Evolutionary conservation across 2,329 filamentous ascomycete species (phyloP).

Genomic region (Camptophora hylomeconis): DNA sequence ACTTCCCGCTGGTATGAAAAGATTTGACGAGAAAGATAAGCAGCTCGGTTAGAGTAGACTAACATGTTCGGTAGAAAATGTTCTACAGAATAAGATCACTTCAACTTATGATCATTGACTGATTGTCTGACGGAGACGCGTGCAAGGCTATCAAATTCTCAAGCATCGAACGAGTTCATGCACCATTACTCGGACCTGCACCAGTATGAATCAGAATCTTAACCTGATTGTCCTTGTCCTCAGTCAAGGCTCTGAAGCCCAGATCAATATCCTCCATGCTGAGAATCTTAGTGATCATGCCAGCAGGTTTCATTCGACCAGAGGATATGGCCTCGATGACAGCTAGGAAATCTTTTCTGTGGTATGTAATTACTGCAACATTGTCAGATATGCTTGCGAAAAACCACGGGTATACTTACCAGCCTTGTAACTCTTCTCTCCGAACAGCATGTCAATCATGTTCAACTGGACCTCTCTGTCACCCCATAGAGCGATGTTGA

Average conservation of each 20-base stretch:
- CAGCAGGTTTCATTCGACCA: constrained; percentile 18
- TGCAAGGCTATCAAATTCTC: too few relatives aligned
- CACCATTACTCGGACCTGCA: too few relatives aligned
- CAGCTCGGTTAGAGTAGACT: too few relatives aligned
- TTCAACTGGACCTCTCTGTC: constrained; percentile 35
- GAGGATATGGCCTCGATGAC: constrained; percentile 29
- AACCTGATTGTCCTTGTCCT: constrained; percentile 48
- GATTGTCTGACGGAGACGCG: too few relatives aligned
- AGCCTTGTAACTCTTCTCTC: constrained; percentile 38
- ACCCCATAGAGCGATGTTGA: constrained; percentile 42
- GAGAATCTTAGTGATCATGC: constrained; percentile 50
- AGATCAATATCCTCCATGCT: constrained; percentile 41
- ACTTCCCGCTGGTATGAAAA: too few relatives aligned
- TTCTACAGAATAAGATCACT: too few relatives aligned
- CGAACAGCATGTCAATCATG: constrained; percentile 38
- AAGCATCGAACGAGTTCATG: too few relatives aligned
- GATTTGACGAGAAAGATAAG: too few relatives aligned
- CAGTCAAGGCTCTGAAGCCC: constrained; percentile 43
- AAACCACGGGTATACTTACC: too few relatives aligned
- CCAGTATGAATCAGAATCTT: constrained; percentile 52
- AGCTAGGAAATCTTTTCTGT: constrained; percentile 35
- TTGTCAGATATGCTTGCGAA: too few relatives aligned
- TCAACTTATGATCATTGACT: too few relatives aligned
- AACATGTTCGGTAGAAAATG: too few relatives aligned
- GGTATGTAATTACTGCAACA: constrained; percentile 24